phyloP scores from a whole-genome alignment of 2,329 filamentous ascomycete species.

The Fonsecaea multimorphosa region DNA sequence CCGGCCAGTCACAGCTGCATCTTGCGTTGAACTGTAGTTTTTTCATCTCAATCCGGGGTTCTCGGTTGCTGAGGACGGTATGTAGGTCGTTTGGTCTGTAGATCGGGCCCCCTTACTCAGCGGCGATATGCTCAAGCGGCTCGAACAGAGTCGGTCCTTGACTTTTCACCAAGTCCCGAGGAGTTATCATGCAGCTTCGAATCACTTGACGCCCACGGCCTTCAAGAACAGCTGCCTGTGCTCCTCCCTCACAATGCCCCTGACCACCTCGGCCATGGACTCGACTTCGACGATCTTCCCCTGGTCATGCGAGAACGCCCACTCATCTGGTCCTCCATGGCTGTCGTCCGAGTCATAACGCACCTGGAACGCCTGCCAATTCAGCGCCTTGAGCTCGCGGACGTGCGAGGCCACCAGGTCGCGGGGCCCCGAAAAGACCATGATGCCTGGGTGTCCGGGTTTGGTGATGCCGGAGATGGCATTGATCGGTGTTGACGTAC shows the following conservation, averaged over 20 bases:
- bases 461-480: slow-evolving; percentile 34
- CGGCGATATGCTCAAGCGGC: no score
- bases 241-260: slow-evolving; percentile 25
- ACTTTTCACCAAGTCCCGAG: no score
- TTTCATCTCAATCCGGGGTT: no score
- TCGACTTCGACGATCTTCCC: slow-evolving; percentile 36
- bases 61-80: no score
- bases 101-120: no score
- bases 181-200: no score
- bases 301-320: slow-evolving; percentile 27
- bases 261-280: slow-evolving; percentile 35
- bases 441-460: slow-evolving; percentile 37
- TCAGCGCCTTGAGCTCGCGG: slow-evolving; percentile 30
- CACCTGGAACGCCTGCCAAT: slow-evolving; percentile 38
- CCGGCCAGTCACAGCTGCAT: no score
- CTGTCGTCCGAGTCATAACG: slow-evolving; percentile 31
- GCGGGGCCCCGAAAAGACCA: slow-evolving; percentile 33
- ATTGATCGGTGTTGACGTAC: background rate
- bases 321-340: slow-evolving; percentile 12
- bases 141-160: no score
- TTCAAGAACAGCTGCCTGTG: slow-evolving; percentile 28
- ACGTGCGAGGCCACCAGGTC: slow-evolving; percentile 35
- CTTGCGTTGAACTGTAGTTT: no score
- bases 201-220: slow-evolving; percentile 34
- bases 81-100: no score